Conservation (phyloP, 805 yeast species). For the Yamadazyma philogaea region DNA sequence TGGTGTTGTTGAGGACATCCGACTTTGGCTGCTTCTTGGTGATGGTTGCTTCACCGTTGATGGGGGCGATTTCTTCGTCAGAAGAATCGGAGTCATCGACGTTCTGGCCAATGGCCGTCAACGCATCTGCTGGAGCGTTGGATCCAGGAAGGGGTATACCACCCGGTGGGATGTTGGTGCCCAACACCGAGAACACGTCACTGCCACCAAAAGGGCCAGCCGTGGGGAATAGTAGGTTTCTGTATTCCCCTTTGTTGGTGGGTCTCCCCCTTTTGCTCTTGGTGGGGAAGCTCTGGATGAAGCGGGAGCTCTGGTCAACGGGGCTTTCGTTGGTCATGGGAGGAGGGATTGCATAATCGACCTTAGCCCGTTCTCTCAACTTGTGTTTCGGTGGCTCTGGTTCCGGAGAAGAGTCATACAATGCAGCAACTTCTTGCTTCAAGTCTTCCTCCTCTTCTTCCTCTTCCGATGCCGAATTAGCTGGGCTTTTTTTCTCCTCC, state of each 20-base stretch:
- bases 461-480: constrained; percentile 27
- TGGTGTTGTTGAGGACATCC: constrained; percentile 22
- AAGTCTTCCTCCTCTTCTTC: constrained; percentile 38
- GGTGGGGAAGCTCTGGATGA: constrained; percentile 19
- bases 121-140: constrained; percentile 12
- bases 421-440: constrained; percentile 63
- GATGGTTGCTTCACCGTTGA: constrained; percentile 38
- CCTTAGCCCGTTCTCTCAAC: constrained; percentile 51
- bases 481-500: constrained; percentile 3
- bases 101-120: constrained; percentile 34
- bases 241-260: constrained; percentile 42
- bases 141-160: constrained; percentile 40
- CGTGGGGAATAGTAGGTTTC: constrained; percentile 81
- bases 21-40: constrained; percentile 25
- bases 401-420: constrained; percentile 57
- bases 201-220: constrained; percentile 98
- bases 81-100: constrained; percentile 57
- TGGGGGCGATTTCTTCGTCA: constrained; percentile 55
- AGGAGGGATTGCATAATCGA: constrained; percentile 82
- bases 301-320: constrained; percentile 17
- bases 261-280: constrained; percentile 41
- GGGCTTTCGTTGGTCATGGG: constrained; percentile 52
- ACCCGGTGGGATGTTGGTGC: constrained; percentile 57
- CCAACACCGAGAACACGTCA: constrained; percentile 82
- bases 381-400: constrained; percentile 43